These are phyloP conservation scores for Vitellaria paradoxa DNA, from an alignment of 179 eudicot species.

Conservation along the genomic window DNA sequence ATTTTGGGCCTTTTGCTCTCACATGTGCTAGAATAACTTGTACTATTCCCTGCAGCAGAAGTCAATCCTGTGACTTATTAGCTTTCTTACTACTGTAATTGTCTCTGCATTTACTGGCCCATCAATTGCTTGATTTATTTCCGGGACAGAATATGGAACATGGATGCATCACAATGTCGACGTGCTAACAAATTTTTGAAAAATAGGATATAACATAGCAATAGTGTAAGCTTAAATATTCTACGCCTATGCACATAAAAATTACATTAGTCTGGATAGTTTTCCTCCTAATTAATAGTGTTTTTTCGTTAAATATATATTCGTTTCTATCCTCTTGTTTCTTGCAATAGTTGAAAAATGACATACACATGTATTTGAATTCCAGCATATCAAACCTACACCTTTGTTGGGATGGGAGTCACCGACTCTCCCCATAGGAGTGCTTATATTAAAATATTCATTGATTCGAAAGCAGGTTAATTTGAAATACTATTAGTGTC, in stretches of 20 bases:
- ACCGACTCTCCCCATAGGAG: neutral
- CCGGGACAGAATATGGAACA: too few species aligned
- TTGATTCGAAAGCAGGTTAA: neutral
- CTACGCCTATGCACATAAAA: too few species aligned
- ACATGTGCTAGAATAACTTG: neutral
- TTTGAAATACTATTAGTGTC: neutral
- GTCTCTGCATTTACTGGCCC: too few species aligned
- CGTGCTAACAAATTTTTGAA: too few species aligned
- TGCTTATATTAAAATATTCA: neutral
- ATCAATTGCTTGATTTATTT: too few species aligned
- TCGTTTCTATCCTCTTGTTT: neutral
- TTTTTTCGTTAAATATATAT: neutral
- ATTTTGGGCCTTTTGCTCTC: neutral
- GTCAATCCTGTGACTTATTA: too few species aligned
- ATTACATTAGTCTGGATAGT: too few species aligned
- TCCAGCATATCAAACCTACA: neutral
- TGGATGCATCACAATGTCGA: too few species aligned
- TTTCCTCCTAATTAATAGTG: too few species aligned
- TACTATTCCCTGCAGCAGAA: too few species aligned
- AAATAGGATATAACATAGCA: neutral
- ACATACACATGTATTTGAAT: neutral
- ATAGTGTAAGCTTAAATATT: too few species aligned
- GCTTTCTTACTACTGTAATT: too few species aligned
- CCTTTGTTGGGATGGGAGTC: neutral
- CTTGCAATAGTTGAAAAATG: neutral